Evolutionary conservation across 2,329 filamentous ascomycete species (phyloP), one percentile per base, ranked within the genome.

Genomic region (Nothopassalora personata): DNA sequence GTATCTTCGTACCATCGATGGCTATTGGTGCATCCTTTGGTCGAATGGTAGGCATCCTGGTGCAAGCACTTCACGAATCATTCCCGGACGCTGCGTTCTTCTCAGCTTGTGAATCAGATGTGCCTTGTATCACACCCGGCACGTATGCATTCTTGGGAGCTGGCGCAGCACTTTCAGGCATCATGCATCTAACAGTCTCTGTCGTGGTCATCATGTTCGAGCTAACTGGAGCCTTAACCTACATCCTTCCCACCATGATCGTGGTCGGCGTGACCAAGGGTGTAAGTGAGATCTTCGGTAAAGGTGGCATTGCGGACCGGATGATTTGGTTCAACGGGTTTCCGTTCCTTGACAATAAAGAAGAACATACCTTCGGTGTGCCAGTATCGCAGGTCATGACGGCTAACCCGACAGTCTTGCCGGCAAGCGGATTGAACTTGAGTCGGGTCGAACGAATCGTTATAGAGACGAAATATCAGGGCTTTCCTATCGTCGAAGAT

Each of bases 171-270:
- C 80, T 99, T 27, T 93, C 89, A 72, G 94, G 94, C 9, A 97
- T 97, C 70, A 99, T 97, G 93, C 94, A 97, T 74, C 89, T 99
- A 63, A 97, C 93, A 0, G 86, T 99, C 15, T 95, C 92, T 0
- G 91, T 99, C 9, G 93, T 97, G 1, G 94, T 99, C 69, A 99
- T 99, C 74, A 97, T 99, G 94, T 97, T 97, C 70, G 94, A 99
- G 75, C 82, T 99, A 52, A 99, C 94, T 0, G 94, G 94, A n/a
- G 94, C 94, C 6, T 78, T 97, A 60, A 96, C 92, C 1, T 99
- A 99, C 71, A 97, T 99, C 64, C 79, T 99, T 30, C 94, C 94
- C 0, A 97, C 93, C 13, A 99, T 99, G 94, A 97, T 99, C 67
- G 94, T 97, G 0, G 94, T 97, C 2, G 94, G 94, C 52, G 89